These are phyloP conservation scores for Colletotrichum tropicale DNA, from an alignment of 2,329 filamentous ascomycete genomes.

Conservation along the genomic window DNA sequence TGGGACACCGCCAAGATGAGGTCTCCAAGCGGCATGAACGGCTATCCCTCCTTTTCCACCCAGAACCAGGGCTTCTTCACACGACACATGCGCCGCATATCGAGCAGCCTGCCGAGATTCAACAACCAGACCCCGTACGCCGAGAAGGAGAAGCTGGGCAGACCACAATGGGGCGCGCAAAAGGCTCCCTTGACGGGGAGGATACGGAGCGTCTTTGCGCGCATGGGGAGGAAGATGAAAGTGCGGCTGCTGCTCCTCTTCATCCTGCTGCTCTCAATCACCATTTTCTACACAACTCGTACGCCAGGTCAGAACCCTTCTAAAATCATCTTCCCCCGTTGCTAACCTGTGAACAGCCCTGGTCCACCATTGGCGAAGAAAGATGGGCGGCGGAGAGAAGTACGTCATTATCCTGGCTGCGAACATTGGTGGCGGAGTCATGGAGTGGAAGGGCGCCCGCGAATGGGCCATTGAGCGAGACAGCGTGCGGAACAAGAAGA, in stretches of 20 bases:
- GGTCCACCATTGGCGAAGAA: slow-evolving; percentile 71
- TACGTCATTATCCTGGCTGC: slow-evolving; percentile 92
- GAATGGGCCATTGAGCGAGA: slow-evolving; percentile 99
- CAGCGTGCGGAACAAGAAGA: slow-evolving; percentile 93
- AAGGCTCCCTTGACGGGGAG: slow-evolving; percentile 52
- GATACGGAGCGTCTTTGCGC: slow-evolving; percentile 48
- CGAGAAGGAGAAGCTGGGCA: slow-evolving; percentile 79
- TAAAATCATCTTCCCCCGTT: not conserved
- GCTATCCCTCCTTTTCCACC: slow-evolving; percentile 80
- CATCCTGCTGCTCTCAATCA: slow-evolving; percentile 63
- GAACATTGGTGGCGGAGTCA: slow-evolving; percentile 94
- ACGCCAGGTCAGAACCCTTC: slow-evolving; percentile 54
- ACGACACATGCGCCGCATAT: slow-evolving; percentile 81
- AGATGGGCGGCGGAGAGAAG: slow-evolving; percentile 85
- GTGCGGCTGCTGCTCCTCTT: slow-evolving; percentile 65
- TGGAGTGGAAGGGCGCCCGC: slow-evolving; percentile 97
- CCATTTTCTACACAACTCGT: slow-evolving; percentile 77
- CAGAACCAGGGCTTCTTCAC: slow-evolving; percentile 88
- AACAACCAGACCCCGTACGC: slow-evolving; percentile 60
- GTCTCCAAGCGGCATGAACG: slow-evolving; percentile 69
- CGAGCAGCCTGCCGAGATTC: slow-evolving; percentile 79
- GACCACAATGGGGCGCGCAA: slow-evolving; percentile 58
- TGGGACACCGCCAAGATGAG: slow-evolving; percentile 86
- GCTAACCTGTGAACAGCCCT: slow-evolving; percentile 47
- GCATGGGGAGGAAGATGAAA: slow-evolving; percentile 69